Evolutionary conservation across 1,284 basidiomycete species (phyloP), one percentile per base, ranked within the genome.

Genomic region (Moesziomyces sp.): DNA sequence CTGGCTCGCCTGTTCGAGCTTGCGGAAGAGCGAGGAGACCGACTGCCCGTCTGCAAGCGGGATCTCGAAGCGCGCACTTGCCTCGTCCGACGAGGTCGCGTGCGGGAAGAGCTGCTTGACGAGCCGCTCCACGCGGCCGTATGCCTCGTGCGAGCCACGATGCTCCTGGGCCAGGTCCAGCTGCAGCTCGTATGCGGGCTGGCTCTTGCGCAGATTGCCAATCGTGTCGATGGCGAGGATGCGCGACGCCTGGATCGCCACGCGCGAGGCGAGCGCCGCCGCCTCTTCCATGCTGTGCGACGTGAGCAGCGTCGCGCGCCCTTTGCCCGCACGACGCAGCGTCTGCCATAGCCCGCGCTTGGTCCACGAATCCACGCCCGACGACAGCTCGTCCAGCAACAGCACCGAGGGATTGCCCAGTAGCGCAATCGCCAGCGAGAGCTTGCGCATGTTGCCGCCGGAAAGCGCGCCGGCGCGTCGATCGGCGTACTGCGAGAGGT

Each of bases 231-330:
- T 86, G 52, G 91, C 89, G 87, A 56, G 40, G 56, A 58, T 45
- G 51, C 46, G 43, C 8, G 54, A 53, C 24, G 68, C 58, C 21
- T 58, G 50, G 44, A 49, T 51, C 43, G 49, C 48, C 7, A 59
- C 35, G 77, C 88, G 62, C 18, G 52, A 74, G 89, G 91, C 90
- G 2, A 92, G 86, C 1, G 91, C 90, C 8, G 91, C 91, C 0
- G 91, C 91, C 83, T 93, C 91, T 83, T 92, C 91, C 91, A 92
- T 92, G 0, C 90, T 91, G 83, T 92, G 91, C 88, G 83, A 83
- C 14, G 84, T 85, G 62, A 84, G 78, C 43, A 86, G 79, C 14
- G 85, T 85, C 0, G 81, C 79, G 13, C 80, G 63, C 8, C 83
- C 78, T 44, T 74, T 59, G 3, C 89, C 88, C 5, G 91, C 89